Evolutionary conservation across 2,329 filamentous ascomycete genomes (phyloP), one percentile per base, ranked within the genome.

Genomic region (Mycosphaerella sp.): DNA sequence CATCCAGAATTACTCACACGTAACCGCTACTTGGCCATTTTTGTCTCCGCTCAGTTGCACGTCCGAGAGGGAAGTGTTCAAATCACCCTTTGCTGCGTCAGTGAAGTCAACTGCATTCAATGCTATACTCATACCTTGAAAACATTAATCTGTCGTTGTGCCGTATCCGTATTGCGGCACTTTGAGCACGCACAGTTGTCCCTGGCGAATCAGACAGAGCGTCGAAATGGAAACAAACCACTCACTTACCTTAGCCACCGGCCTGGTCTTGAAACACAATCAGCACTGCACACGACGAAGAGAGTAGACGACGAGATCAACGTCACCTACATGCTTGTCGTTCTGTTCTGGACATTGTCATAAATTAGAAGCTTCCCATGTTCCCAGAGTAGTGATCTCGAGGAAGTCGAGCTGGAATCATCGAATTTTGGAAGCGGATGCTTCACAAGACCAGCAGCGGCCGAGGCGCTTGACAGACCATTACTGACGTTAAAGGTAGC

Each of bases 71-170:
- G 58, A 49, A 18, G 51, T 49, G 28, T 58, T 51, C 37, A 57
- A 41, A 25, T 44, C 32, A 18, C 48, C 48, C 45, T 60, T 16
- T 45, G 37, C 14, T 13, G 42, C 17, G 44, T 28, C 3, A 40
- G 16, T 44, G 17, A 37, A 9, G 3, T 16, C 13, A 13, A 17
- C 36, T 14, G 21, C 17, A n/a, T n/a, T 17, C 10, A 13, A 16
- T 18, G 8, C 9, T 13, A 25, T 5, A 8, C 13, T 25, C 27
- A 17, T 16, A 58, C 59, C 54, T 64, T 59, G 44, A 66, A 52
- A 6, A 67, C 64, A 30, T 65, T 67, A 53, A 66, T 62, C 30
- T 63, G 58, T 7, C 63, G 52, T 42, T 67, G 65, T 3, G 55
- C 62, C 6, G 65, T 67, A 27, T 65, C 59, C 16, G 49, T 56